Percentiles rank a stretch among this genome's conserved stretches.
phyloP scores from a whole-genome alignment of 768 basidiomycete genomes.

The Amanita molliuscula region DNA sequence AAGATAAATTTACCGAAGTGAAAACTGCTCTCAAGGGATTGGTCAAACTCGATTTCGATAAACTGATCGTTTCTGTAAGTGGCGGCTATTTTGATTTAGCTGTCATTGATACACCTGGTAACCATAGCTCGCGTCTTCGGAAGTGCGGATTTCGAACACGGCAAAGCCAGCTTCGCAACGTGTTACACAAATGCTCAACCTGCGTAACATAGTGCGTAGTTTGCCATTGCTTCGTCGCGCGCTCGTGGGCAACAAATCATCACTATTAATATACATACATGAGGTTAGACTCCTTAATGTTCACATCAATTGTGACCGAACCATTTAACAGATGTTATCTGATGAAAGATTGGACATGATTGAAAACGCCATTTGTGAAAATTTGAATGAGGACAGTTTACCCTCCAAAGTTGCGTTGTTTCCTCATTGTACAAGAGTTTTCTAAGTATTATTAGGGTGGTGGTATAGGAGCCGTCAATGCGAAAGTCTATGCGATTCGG shows the following conservation, averaged over 20 bases:
- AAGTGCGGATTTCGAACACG: constrained; percentile 40
- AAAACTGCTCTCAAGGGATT: constrained; percentile 59
- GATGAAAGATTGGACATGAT: constrained; percentile 65
- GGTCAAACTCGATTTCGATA: constrained; percentile 83
- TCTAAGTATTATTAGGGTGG: constrained; percentile 29
- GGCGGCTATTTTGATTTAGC: not conserved
- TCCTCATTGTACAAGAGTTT: not conserved
- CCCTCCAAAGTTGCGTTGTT: constrained; percentile 40
- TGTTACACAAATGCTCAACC: constrained; percentile 69
- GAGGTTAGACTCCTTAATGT: constrained; percentile 29
- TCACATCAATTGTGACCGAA: not conserved
- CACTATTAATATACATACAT: constrained; percentile 50
- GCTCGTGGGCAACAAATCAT: constrained; percentile 44
- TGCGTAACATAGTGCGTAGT: constrained; percentile 62
- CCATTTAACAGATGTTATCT: constrained; percentile 46
- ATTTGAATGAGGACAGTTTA: constrained; percentile 64
- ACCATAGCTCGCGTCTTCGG: constrained; percentile 52
- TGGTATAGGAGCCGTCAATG: constrained; percentile 64
- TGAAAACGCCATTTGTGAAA: constrained; percentile 42
- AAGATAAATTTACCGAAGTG: constrained; percentile 62
- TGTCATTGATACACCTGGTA: not conserved
- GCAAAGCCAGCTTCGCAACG: constrained; percentile 59
- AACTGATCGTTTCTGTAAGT: constrained; percentile 60
- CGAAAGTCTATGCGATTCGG: constrained; percentile 84
- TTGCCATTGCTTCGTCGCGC: constrained; percentile 56